Evolutionary conservation across 2,329 filamentous ascomycete species (phyloP), one percentile per base, ranked within the genome.

Genomic region (Mycosphaerella sp.): DNA sequence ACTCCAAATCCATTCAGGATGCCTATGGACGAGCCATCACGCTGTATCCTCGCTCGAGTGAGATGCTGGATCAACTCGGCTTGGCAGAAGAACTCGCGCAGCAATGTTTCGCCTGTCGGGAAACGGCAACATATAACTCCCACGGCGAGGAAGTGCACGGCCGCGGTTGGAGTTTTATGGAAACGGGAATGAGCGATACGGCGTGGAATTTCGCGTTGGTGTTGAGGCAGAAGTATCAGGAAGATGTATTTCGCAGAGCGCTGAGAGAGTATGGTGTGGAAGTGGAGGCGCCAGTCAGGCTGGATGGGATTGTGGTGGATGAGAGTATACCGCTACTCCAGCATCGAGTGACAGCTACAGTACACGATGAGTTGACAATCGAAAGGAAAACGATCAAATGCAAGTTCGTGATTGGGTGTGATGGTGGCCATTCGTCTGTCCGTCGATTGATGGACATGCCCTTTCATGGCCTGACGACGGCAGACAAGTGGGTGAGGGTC

Each of bases 371-470:
- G 34, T 38, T n/a, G 12, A 38, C 34, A 2, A 9, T 6, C 5
- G 59, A 41, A 4, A n/a, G 12, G 34, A 72, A 1, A 67, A 64
- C 1, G 66, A 63, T 85, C 41, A 71, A 79, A 39, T 76, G 83
- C 2, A 77, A 82, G 45, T 89, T 85, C 60, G 72, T 89, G 5
- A 77, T 89, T 45, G 86, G 86, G 58, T 88, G 84, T 60, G 85
- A 89, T 61, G 86, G 86, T 11, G 85, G 85, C 0, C 82, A 86
- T 61, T 87, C 84, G 9, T 80, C 80, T 59, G 86, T 89, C 21
- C 79, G 85, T 10, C 65, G 70, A 29, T 66, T 72, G 4, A 69
- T 77, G 44, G 65, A 69, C 11, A 76, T 81, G 12, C 72, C 75
- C 0, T 79, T 80, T 52, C 75, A 79, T 45, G 77, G 77, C 11